Conservation (phyloP, 129 eudicot genomes). For the Escallonia rubra region DNA sequence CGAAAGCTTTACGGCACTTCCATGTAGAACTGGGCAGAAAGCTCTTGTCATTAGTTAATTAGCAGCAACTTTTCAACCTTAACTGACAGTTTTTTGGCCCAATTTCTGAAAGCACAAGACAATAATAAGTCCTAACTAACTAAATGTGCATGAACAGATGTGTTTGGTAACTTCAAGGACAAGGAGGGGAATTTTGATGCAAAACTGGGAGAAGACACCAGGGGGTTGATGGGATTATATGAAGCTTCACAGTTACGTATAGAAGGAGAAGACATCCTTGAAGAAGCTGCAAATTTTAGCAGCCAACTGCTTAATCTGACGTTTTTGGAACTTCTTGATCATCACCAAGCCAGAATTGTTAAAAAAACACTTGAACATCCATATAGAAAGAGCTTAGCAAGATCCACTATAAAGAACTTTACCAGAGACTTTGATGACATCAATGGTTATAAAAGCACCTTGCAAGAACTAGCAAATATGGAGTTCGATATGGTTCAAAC, state of each 20-base stretch:
- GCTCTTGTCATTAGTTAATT: too few relatives aligned
- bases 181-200: constrained; percentile 25
- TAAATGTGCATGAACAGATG: constrained; percentile 17
- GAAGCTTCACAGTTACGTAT: constrained; percentile 54
- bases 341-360: constrained; percentile 16
- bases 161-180: constrained; percentile 36
- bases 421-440: constrained; percentile 13
- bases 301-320: constrained; percentile 17
- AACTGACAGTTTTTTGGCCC: too few relatives aligned
- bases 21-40: too few relatives aligned
- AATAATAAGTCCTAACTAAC: too few relatives aligned
- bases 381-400: constrained; percentile 31
- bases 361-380: constrained; percentile 22
- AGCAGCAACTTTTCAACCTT: too few relatives aligned
- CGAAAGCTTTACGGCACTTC: too few relatives aligned
- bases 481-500: constrained; percentile 24
- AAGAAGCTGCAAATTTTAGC: constrained; percentile 36
- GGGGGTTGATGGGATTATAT: constrained; percentile 42
- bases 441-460: neutral
- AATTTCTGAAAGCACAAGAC: too few relatives aligned
- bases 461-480: constrained; percentile 37
- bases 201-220: constrained; percentile 24
- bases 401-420: constrained; percentile 19
- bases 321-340: constrained; percentile 5
- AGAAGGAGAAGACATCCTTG: constrained; percentile 45